Evolutionary conservation across 1,139 yeast species (phyloP), one percentile per base, ranked within the genome.

Genomic region (Arxiozyma slooffiae): DNA sequence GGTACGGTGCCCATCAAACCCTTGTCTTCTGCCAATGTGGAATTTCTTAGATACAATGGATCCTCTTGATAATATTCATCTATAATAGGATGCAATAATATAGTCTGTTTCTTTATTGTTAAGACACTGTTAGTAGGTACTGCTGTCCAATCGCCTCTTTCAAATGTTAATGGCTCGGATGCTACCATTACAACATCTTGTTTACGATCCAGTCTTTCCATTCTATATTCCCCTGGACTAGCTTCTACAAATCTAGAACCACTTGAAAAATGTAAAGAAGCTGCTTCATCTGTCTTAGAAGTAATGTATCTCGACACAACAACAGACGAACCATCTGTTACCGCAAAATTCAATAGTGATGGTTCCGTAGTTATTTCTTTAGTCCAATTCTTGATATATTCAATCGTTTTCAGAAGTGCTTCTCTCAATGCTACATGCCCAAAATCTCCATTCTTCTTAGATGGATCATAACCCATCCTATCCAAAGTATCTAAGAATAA

Each of bases 111-210:
- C 56, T 82, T 82, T 53, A 92, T 82, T 0, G 96, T 85, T n/a
- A 92, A 67, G 3, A 84, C 71, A 2, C 97, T 85, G 67, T 92
- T 92, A 3, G 97, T 85, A 1, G 97, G 98, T 1, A 92, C 95
- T 18, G 96, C 84, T 53, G 92, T 85, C 98, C 98, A 92, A 69
- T 92, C 98, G 41, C 92, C 92, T 52, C 98, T 73, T 70, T 92
- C 97, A 68, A 92, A 92, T 0, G 98, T 92, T 52, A 92, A 74
- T 0, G 98, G 98, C 64, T 92, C 98, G 38, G 95, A 84, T 1
- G 98, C 96, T 44, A 92, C 88, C 81, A 92, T 85, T n/a, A 92
- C 84, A 38, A 92, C 92, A 67, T 88, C 92, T 66, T 90, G 97
- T 8, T 94, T 86, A 48, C 97, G 75, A 67, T 90, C 95, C 53